Evolutionary conservation across 225 moss, liverwort and hornwort genomes (phyloP), one percentile per base, ranked within the genome.

Genomic region (Sphagnum tenellum): DNA sequence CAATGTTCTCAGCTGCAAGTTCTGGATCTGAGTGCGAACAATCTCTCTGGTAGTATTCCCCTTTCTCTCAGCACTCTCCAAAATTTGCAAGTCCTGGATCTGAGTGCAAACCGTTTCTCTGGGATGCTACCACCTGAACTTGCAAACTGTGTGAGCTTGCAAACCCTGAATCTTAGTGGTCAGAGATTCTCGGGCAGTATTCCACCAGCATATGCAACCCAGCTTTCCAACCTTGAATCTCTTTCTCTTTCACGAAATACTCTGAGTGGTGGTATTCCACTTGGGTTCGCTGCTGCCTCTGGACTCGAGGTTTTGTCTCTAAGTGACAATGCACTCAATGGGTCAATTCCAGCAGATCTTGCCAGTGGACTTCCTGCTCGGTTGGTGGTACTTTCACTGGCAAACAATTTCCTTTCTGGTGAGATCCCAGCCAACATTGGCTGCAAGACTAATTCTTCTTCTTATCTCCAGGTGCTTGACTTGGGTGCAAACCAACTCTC

Each of bases 101-200:
- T 90, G 55, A 85, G 89, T 12, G 76, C 73, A 62, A 90, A 90
- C 60, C 13, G 57, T 44, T 56, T 94, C 13, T 78, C 79, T 4
- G 94, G 94, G 2, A 62, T 44, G 5, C 66, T 94, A 7, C 94
- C 90, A 0, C 55, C 79, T 0, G 85, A 86, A 64, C 81, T 94
- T 8, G 89, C 85, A 46, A 80, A 60, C 13, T 94, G 89, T 60
- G 47, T 70, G 45, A 85, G 73, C 64, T 48, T 90, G 70, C 85
- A 79, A 11, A 66, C 64, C 4, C 54, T 94, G 60, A 64, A 78
- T 49, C 78, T 94, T 9, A 73, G 89, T 46, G 73, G 81, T 45
- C 90, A 90, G 66, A 79, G 48, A 47, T 70, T 94, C 53, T 72
- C 73, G 6, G 83, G 87, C 4, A 66, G 71, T 3, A 78, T 94